Evolutionary conservation across 306 rosid genomes (phyloP), one percentile per base, ranked within the genome.

Genomic region (Lotus japonicus): DNA sequence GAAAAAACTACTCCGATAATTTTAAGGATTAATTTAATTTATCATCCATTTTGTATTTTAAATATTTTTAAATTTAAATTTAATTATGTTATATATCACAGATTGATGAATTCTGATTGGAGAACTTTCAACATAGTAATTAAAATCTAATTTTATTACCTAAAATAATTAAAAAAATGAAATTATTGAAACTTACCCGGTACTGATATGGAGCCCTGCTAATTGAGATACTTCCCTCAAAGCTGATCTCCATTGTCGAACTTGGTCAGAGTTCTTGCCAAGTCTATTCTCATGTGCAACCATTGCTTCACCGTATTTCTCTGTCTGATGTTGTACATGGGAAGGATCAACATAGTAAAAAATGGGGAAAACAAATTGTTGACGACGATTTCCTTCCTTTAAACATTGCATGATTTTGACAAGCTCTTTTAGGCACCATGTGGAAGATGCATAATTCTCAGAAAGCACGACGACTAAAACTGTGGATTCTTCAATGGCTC

Each of bases 351-450:
- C 76, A 31, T 36, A 44, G 52, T 58, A 26, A 16, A 71, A 71
- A 0, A 71, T 13, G 18, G 76, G 76, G 5, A 50, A 58, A 6
- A 36, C 31, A 2, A 9, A 8, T 7, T 58, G 59, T 12, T 35
- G 17, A 3, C 4, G n/a, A 5, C 5, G n/a, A n/a, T n/a, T n/a
- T n/a, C 13, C 14, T 2, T 44, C 6, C 1, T n/a, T 8, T 11
- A 1, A 0, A 2, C 49, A 49, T 1, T 58, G 8, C 0, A 45
- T 2, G 59, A 71, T 71, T 28, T 17, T 17, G 4, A 17, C 59
- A 48, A 71, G 76, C 48, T 58, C 68, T 58, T 46, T 41, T 0
- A 71, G 68, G 7, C 76, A 71, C 68, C 76, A 46, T 0, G 23
- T 17, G 38, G 76, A 71, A n/a, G 11, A 6, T 17, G 59, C 67